phyloP scores from a whole-genome alignment of 306 rosid species.

The Citrullus colocynthis region DNA sequence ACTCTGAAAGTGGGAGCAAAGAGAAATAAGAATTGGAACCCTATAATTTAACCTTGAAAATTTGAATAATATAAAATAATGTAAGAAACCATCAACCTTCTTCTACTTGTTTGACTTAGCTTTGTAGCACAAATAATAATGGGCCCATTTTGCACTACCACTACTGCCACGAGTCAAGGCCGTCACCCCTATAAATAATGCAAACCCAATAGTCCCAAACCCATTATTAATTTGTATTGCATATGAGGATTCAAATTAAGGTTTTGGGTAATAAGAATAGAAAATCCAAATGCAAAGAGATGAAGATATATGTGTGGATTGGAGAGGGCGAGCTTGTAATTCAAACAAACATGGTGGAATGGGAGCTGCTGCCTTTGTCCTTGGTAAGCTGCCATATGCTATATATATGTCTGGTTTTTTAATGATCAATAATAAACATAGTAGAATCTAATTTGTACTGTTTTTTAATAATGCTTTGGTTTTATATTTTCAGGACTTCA shows the following conservation, averaged over 20 bases:
- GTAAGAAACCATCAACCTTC: background rate
- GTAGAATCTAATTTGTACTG: no score
- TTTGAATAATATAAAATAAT: no score
- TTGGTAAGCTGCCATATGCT: conserved; percentile 19
- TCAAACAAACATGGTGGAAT: no score
- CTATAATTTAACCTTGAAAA: no score
- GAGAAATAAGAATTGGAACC: no score
- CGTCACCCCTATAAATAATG: background rate
- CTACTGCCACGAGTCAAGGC: background rate
- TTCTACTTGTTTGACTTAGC: background rate
- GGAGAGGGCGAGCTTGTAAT: no score
- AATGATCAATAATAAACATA: no score
- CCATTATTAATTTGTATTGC: background rate
- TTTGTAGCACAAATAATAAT: background rate
- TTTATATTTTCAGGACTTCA: conserved; percentile 35
- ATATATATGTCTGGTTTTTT: no score
- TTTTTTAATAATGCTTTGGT: background rate
- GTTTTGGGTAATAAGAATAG: background rate
- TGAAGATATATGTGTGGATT: background rate
- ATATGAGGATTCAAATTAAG: background rate
- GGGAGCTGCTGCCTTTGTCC: conserved; percentile 9
- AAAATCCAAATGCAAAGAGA: conserved; percentile 2
- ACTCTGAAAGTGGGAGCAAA: background rate
- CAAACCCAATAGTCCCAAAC: background rate
- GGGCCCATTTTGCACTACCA: background rate